Evolutionary conservation across 2,329 filamentous ascomycete species (phyloP).

Genomic region (Colletotrichum viniferum): DNA sequence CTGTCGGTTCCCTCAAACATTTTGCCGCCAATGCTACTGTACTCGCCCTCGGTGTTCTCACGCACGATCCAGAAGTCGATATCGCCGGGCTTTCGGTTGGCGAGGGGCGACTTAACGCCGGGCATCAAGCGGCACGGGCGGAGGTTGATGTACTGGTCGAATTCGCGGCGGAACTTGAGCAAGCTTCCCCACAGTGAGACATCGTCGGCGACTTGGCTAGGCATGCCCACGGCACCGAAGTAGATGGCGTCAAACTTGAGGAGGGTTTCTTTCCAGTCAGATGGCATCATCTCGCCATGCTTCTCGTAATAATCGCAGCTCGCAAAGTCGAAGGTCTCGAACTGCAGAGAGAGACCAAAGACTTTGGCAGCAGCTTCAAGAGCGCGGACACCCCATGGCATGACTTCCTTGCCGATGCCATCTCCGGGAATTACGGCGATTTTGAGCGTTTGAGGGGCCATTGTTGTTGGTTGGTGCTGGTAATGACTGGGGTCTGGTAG

Average conservation of each 20-base stretch:
- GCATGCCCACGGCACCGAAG: conserved; percentile 68
- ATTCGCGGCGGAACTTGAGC: conserved; percentile 65
- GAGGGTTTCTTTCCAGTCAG: conserved; percentile 40
- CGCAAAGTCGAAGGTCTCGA: conserved; percentile 68
- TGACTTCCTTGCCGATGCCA: conserved; percentile 72
- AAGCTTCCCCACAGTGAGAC: conserved; percentile 70
- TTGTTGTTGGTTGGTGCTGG: neutral
- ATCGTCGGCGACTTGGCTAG: conserved; percentile 63
- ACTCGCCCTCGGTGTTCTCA: conserved; percentile 71
- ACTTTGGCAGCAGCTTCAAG: conserved; percentile 46
- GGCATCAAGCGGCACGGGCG: conserved; percentile 66
- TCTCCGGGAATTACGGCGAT: conserved; percentile 73
- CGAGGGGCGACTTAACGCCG: conserved; percentile 62
- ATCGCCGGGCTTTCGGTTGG: conserved; percentile 54
- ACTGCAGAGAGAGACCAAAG: conserved; percentile 58
- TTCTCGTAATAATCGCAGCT: conserved; percentile 60
- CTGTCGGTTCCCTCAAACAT: conserved; percentile 62
- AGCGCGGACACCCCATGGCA: conserved; percentile 32
- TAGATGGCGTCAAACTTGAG: conserved; percentile 61
- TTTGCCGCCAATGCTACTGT: conserved; percentile 67
- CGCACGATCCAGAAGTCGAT: conserved; percentile 70
- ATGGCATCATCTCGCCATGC: conserved; percentile 42
- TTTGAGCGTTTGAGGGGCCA: conserved; percentile 7
- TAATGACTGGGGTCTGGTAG: neutral
- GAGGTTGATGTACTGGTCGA: conserved; percentile 72